These are phyloP conservation scores for Anethum foeniculum DNA, from an alignment of 140 eudicot genomes.

Conservation along the genomic window DNA sequence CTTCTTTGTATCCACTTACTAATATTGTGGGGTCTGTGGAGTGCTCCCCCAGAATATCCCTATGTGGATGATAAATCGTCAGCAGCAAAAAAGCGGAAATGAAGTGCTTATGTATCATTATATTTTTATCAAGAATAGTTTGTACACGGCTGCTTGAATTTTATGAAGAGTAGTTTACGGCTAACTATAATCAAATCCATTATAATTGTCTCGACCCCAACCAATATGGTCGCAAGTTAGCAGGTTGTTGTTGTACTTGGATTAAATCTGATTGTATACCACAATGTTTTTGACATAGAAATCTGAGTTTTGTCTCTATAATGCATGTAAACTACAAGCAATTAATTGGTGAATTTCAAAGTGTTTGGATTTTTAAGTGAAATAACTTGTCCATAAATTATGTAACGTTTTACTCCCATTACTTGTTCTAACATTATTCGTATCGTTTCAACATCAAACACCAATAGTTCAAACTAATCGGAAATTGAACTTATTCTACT, in stretches of 20 bases:
- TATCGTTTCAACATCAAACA: too few species aligned
- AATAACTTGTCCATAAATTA: too few species aligned
- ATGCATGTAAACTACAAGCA: not conserved
- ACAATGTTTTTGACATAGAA: not conserved
- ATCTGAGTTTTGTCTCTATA: not conserved
- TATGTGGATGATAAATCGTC: slow-evolving; percentile 23
- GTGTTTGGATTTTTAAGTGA: not conserved
- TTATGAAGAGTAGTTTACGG: not conserved
- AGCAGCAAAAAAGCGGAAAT: slow-evolving; percentile 18
- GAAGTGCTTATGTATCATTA: not conserved
- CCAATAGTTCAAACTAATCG: too few species aligned
- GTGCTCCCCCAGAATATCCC: slow-evolving; percentile 44
- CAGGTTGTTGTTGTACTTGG: not conserved
- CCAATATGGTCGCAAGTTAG: not conserved
- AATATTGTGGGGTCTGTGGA: slow-evolving; percentile 70
- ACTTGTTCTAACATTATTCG: too few species aligned
- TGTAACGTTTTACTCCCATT: too few species aligned
- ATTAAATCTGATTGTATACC: not conserved
- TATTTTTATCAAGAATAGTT: not conserved
- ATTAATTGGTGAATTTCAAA: not conserved
- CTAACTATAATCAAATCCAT: not conserved
- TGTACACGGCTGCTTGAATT: not conserved
- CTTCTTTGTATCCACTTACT: slow-evolving; percentile 53
- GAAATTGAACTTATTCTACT: too few species aligned
- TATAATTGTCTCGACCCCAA: not conserved